Percentiles rank a stretch among this genome's conserved stretches.
Conservation (phyloP, 2,329 filamentous ascomycete genomes). For the Calycina herbarum region DNA sequence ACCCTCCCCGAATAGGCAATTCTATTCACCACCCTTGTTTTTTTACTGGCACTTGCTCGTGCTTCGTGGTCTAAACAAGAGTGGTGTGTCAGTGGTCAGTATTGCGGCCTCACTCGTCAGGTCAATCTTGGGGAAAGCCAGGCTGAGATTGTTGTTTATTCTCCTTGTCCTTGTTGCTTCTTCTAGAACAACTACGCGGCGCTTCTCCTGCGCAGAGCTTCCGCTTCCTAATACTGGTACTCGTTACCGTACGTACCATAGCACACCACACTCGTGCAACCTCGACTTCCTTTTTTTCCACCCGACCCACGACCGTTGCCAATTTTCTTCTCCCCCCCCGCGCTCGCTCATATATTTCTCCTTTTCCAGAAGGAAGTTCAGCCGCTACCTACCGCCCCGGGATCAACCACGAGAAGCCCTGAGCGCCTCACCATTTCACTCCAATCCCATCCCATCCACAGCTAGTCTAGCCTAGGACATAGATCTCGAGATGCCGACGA, state of each 20-base stretch:
- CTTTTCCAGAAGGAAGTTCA: neutral
- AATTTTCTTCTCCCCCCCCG: neutral
- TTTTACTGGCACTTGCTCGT: too few species aligned
- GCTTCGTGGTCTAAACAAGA: neutral
- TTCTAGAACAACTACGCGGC: slow-evolving; percentile 1
- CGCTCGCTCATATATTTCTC: neutral
- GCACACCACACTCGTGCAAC: neutral
- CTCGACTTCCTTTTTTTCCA: neutral
- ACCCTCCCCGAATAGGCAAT: too few species aligned
- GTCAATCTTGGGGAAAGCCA: neutral
- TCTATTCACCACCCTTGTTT: too few species aligned
- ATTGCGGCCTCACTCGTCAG: neutral
- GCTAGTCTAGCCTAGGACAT: neutral
- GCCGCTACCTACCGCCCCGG: slow-evolving; percentile 11
- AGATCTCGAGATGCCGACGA: neutral
- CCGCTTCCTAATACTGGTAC: neutral
- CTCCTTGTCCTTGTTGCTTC: slow-evolving; percentile 5
- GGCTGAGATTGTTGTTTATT: slow-evolving; percentile 9
- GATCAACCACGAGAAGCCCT: slow-evolving; percentile 23
- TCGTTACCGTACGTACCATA: neutral
- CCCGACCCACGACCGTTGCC: neutral
- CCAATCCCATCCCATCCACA: slow-evolving; percentile 26
- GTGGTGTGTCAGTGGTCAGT: neutral
- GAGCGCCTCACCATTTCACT: slow-evolving; percentile 21
- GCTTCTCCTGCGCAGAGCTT: too few species aligned